Conservation (phyloP, 192 early-diverging fungal genomes). For the Coemansia reversa region DNA sequence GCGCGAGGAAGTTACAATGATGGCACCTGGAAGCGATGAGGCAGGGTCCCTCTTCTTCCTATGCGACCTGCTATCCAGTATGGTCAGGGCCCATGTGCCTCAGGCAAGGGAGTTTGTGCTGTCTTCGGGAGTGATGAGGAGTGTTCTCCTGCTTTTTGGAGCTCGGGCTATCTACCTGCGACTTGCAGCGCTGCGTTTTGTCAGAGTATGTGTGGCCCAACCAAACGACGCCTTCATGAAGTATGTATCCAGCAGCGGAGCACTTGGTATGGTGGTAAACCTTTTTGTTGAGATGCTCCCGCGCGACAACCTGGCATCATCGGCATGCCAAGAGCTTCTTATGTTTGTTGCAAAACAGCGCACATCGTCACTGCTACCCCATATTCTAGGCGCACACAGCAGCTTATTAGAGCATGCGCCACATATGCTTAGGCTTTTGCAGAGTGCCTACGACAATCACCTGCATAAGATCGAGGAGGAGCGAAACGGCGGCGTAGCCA, state of each 20-base stretch:
- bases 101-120: conserved; percentile 78
- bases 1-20: conserved; percentile 26
- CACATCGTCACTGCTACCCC: conserved; percentile 66
- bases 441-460: conserved; percentile 27
- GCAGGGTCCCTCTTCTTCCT: conserved; percentile 21
- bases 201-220: conserved; percentile 73
- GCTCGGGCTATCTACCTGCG: conserved; percentile 68
- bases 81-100: conserved; percentile 68
- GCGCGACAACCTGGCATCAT: conserved; percentile 81
- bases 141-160: conserved; percentile 66
- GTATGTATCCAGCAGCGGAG: conserved; percentile 71
- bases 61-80: conserved; percentile 80
- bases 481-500: conserved; percentile 22
- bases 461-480: conserved; percentile 17
- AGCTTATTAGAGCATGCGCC: conserved; percentile 19
- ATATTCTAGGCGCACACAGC: conserved; percentile 55
- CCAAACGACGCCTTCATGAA: conserved; percentile 83
- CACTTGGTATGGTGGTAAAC: conserved; percentile 68
- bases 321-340: conserved; percentile 88
- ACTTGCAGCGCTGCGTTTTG: conserved; percentile 75
- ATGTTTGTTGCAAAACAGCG: conserved; percentile 73
- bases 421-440: conserved; percentile 21
- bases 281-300: conserved; percentile 63
- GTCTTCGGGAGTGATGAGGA: conserved; percentile 59
- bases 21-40: conserved; percentile 4